Percentiles rank a stretch among this genome's conserved stretches.
Conservation (phyloP, 75 land plant genomes). For the Picea glauca region DNA sequence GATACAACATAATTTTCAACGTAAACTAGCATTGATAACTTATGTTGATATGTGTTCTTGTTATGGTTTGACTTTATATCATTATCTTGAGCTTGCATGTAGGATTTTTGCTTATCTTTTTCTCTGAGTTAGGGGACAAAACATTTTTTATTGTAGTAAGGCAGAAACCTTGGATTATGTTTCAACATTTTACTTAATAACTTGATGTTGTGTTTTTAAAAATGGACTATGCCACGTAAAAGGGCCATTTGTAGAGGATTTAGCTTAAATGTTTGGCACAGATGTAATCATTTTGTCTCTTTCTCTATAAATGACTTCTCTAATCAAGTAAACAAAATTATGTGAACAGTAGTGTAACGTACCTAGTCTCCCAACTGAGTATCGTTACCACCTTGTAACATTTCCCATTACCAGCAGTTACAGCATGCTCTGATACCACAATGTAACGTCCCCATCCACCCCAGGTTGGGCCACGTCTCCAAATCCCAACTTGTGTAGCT, state of each 20-base stretch:
- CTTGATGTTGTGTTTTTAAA: background rate
- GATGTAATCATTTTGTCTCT: background rate
- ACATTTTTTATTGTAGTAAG: slow-evolving; percentile 98
- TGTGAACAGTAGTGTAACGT: background rate
- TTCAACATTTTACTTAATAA: background rate
- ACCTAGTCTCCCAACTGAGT: too few species aligned
- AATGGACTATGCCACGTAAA: background rate
- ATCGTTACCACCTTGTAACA: too few species aligned
- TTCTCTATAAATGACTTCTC: background rate
- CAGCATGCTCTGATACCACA: too few species aligned
- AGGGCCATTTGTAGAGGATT: too few species aligned
- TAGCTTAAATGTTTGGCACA: too few species aligned
- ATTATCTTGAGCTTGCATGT: slow-evolving; percentile 16
- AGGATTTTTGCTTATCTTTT: slow-evolving; percentile 98
- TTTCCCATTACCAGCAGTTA: too few species aligned
- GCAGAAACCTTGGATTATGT: background rate
- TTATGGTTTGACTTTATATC: slow-evolving; percentile 5
- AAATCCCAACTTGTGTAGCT: too few species aligned
- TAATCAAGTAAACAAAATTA: background rate
- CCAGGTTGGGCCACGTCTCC: too few species aligned
- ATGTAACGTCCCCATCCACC: too few species aligned
- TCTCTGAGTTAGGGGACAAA: slow-evolving; percentile 98
- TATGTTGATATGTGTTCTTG: background rate
- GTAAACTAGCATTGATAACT: background rate
- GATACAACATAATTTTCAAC: background rate